Evolutionary conservation across 2,329 filamentous ascomycete species (phyloP).

Genomic region (Zymoseptoria pseudotritici): DNA sequence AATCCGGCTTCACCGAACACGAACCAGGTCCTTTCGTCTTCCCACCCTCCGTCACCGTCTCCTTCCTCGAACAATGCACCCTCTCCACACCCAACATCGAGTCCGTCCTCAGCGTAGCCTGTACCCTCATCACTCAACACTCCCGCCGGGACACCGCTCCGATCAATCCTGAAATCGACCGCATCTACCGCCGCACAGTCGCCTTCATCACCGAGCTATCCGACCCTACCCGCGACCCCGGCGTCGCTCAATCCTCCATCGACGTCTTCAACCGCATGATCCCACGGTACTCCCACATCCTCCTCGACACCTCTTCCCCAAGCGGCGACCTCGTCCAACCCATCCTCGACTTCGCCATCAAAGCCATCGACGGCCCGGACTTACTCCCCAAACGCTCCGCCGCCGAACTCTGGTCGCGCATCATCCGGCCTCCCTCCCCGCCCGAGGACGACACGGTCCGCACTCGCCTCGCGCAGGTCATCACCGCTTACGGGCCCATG

Average conservation of each 20-base stretch:
- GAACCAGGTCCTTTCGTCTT: conserved; percentile 72
- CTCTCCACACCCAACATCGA: conserved; percentile 60
- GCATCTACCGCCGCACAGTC: conserved; percentile 55
- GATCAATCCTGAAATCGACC: conserved; percentile 43
- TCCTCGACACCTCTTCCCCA: conserved; percentile 58
- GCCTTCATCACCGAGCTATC: conserved; percentile 56
- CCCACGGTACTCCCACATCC: conserved; percentile 51
- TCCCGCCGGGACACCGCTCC: conserved; percentile 30
- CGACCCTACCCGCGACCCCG: conserved; percentile 57
- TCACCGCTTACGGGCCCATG: conserved; percentile 54
- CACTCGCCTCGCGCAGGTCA: conserved; percentile 30
- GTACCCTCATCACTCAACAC: conserved; percentile 53
- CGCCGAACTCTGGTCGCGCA: conserved; percentile 65
- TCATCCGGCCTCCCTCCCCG: conserved; percentile 35
- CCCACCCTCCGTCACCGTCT: conserved; percentile 55
- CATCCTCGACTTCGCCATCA: conserved; percentile 65
- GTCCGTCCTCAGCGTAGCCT: conserved; percentile 62
- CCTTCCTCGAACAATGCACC: conserved; percentile 49
- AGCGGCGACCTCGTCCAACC: conserved; percentile 30
- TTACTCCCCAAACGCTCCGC: conserved; percentile 68
- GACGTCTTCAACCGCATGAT: conserved; percentile 63
- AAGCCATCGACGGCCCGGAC: conserved; percentile 63
- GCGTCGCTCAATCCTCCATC: conserved; percentile 65
- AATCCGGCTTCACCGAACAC: conserved; percentile 67
- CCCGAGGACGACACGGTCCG: conserved; percentile 15